These are phyloP conservation scores for Blastobotrys peoriensis DNA, from an alignment of 805 yeast species.

Conservation along the genomic window DNA sequence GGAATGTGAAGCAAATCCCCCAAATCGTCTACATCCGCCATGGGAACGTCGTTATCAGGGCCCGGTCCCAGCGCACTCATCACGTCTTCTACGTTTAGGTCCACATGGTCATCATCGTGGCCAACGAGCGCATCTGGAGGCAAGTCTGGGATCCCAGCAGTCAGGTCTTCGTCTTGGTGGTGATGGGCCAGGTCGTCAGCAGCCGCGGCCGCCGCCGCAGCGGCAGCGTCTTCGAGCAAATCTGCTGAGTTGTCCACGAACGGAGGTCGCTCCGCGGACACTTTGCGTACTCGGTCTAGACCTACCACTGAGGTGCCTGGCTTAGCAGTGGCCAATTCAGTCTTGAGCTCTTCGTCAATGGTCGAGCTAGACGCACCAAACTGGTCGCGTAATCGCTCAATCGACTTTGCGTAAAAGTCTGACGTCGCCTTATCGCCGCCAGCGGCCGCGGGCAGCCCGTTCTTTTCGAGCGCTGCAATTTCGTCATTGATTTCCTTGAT, in stretches of 20 bases:
- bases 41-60: background rate
- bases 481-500: slow-evolving; percentile 21
- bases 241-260: background rate
- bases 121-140: background rate
- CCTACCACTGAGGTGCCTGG: slow-evolving; percentile 1
- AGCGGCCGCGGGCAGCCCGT: slow-evolving; percentile 15
- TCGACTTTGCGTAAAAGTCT: slow-evolving; percentile 20
- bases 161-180: background rate
- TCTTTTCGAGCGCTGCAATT: slow-evolving; percentile 6
- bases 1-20: background rate
- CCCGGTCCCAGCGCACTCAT: background rate
- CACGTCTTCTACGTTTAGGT: background rate
- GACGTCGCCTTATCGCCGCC: slow-evolving; percentile 17
- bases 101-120: background rate
- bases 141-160: background rate
- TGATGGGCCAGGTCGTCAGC: background rate
- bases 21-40: background rate
- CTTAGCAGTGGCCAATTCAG: slow-evolving; percentile 8
- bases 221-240: background rate
- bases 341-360: slow-evolving; percentile 4
- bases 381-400: slow-evolving; percentile 25
- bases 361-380: slow-evolving; percentile 20
- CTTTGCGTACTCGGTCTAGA: background rate
- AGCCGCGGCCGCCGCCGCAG: background rate
- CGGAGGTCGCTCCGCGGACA: slow-evolving; percentile 1